Percentiles rank a stretch among this genome's conserved stretches.
Conservation (phyloP, 2,329 filamentous ascomycete genomes). For the Aspergillus felis region DNA sequence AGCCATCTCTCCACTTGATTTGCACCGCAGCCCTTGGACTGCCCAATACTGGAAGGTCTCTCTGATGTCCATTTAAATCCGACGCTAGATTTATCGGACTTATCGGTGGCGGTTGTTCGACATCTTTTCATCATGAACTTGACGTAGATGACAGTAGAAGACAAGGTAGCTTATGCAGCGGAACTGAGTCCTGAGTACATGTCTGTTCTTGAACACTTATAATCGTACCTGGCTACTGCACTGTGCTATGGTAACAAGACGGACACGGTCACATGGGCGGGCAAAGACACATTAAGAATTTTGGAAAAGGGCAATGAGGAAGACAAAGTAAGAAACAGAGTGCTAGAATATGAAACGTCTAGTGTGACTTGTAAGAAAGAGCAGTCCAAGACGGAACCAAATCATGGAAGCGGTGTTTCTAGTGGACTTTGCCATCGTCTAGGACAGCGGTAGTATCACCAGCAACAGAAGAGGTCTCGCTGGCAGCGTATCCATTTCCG, state of each 20-base stretch:
- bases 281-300: not conserved
- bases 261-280: not conserved
- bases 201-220: not conserved
- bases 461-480: slow-evolving; percentile 28
- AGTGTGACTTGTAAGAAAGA: not conserved
- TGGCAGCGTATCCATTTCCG: slow-evolving; percentile 30
- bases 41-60: not conserved
- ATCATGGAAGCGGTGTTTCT: not conserved
- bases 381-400: not conserved
- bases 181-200: not conserved
- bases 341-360: slow-evolving; percentile 10
- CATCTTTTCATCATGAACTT: not conserved
- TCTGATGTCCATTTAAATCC: not conserved
- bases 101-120: not conserved
- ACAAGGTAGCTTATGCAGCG: too few relatives aligned
- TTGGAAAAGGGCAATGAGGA: not conserved
- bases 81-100: not conserved
- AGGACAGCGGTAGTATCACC: slow-evolving; percentile 10
- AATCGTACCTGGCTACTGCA: not conserved
- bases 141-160: not conserved
- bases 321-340: slow-evolving; percentile 7
- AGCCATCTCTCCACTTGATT: too few relatives aligned
- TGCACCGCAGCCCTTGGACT: too few relatives aligned
- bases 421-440: slow-evolving; percentile 11
- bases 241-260: not conserved